Evolutionary conservation across 2,329 filamentous ascomycete species (phyloP), one percentile per base, ranked within the genome.

Genomic region (Celoporthe dispersa): DNA sequence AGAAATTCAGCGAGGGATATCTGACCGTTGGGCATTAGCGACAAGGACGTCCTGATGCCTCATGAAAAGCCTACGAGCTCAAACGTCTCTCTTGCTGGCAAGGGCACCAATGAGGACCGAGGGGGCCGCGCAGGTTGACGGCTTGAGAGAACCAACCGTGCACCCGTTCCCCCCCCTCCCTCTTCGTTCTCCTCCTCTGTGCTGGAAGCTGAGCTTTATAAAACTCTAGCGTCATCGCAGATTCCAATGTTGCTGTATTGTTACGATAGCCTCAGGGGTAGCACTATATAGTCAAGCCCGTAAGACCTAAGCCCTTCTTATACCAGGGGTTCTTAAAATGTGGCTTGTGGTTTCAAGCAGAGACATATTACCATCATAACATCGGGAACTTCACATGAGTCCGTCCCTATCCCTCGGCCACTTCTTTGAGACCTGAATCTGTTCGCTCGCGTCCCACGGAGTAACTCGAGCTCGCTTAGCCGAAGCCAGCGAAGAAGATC

Each of bases 381-480:
- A 25, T 16, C 22, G 7, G 2, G 16, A 16, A 19, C 1, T 19
- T 28, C 11, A 41, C 22, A n/a, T 39, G 22, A 8, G 4, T 66
- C 33, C 8, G 19, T 22, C 19, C 22, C 19, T 19, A 35, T 35
- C 22, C 19, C 31, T 35, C 33, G 57, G 31, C 3, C 57, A 33
- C 28, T 60, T 19, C 33, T 19, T 35, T 35, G 31, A 25, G 31
- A 35, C 51, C 51, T 53, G 22, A 11, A 5, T 28, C 51, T 66
- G 22, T 57, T 57, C 48, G 25, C 9, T 57, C n/a, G n/a, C 22
- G 33, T 66, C 31, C 35, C 51, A 57, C 64, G 35, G 51, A 16
- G 57, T 35, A 22, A 60, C 48, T 39, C 64, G 55, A 35, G 53
- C 64, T 66, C 64, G 64, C 64, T 66, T 66, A 66, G 33, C 64